phyloP scores from a whole-genome alignment of 768 basidiomycete genomes.

The Trametes meyenii region DNA sequence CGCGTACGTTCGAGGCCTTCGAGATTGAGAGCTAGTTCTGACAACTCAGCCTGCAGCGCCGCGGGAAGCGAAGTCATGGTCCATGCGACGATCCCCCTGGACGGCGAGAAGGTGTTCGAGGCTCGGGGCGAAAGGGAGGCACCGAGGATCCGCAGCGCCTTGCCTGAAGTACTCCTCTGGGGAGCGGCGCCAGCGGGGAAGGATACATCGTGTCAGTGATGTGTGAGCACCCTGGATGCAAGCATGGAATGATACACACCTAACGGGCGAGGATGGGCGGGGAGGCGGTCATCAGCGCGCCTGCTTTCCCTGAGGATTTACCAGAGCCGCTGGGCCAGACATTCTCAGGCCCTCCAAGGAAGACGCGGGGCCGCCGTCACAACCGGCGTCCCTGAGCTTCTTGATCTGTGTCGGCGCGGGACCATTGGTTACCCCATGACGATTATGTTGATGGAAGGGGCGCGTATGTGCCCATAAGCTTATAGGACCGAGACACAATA shows the following conservation, averaged over 20 bases:
- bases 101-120: neutral
- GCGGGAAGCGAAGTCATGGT: constrained; percentile 11
- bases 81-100: constrained; percentile 7
- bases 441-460: constrained; percentile 5
- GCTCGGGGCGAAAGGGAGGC: constrained; percentile 3
- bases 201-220: constrained; percentile 16
- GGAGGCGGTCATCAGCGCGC: neutral
- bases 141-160: neutral
- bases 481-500: neutral
- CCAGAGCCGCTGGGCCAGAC: neutral
- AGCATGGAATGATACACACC: constrained; percentile 13
- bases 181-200: neutral
- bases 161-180: constrained; percentile 6
- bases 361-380: neutral
- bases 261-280: neutral
- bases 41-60: constrained; percentile 14
- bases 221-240: neutral
- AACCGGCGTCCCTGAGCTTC: constrained; percentile 2
- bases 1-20: constrained; percentile 10
- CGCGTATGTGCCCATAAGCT: neutral
- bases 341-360: constrained; percentile 7
- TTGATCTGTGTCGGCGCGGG: constrained; percentile 5
- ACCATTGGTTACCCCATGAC: constrained; percentile 6
- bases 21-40: constrained; percentile 8
- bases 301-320: neutral